Conservation (phyloP, 495 filamentous ascomycete genomes). For the Aspergillus kassunensis region DNA sequence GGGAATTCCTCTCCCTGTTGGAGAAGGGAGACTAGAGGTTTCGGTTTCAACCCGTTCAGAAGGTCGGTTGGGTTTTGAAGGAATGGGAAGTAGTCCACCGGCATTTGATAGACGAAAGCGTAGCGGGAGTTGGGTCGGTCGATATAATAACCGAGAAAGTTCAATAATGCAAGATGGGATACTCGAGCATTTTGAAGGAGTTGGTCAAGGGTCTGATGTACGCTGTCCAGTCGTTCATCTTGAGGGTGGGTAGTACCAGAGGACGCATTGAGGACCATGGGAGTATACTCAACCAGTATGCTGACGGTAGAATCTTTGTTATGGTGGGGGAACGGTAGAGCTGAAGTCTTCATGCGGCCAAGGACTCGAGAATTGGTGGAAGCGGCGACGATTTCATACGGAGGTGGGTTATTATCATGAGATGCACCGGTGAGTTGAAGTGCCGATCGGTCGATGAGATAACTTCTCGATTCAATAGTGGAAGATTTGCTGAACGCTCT, state of each 20-base stretch:
- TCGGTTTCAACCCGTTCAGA: conserved; percentile 37
- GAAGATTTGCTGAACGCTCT: conserved; percentile 15
- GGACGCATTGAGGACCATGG: conserved; percentile 38
- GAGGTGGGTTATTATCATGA: conserved; percentile 43
- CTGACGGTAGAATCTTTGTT: conserved; percentile 41
- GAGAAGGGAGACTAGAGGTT: conserved; percentile 46
- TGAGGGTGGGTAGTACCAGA: conserved; percentile 24
- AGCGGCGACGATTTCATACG: conserved; percentile 43
- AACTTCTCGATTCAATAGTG: conserved; percentile 23
- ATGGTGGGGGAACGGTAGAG: conserved; percentile 30
- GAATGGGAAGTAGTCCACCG: conserved; percentile 51
- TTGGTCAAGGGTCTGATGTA: conserved; percentile 41
- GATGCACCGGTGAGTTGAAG: conserved; percentile 40
- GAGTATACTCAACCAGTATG: conserved; percentile 44
- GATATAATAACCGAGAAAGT: conserved; percentile 79
- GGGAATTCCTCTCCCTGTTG: conserved; percentile 45
- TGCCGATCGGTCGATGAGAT: conserved; percentile 41
- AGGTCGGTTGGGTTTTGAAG: conserved; percentile 43
- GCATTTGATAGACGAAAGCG: conserved; percentile 81
- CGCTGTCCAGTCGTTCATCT: conserved; percentile 34
- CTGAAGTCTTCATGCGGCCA: conserved; percentile 41
- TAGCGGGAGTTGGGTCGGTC: conserved; percentile 73
- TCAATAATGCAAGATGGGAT: conserved; percentile 59
- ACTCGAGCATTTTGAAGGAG: conserved; percentile 52
- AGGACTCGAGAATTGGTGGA: conserved; percentile 45